Percentiles rank a stretch among this genome's conserved stretches.
phyloP scores from a whole-genome alignment of 2,329 filamentous ascomycete species.

The Ophiostoma novo-ulmi region DNA sequence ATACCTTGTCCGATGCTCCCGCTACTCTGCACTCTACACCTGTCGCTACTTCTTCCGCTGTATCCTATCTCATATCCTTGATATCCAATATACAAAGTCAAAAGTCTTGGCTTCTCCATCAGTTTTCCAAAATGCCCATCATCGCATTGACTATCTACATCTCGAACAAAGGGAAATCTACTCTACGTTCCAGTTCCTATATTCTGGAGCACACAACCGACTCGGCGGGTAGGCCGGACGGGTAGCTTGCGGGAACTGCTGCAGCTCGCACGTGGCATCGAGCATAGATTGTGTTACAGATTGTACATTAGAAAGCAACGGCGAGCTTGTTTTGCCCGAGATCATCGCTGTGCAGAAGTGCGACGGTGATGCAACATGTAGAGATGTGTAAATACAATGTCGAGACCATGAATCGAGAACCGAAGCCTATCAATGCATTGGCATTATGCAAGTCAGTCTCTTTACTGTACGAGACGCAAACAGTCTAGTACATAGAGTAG shows the following conservation, averaged over 20 bases:
- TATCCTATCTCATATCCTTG: background rate
- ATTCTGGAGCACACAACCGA: too few species aligned
- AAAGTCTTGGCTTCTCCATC: background rate
- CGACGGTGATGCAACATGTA: background rate
- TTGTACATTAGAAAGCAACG: background rate
- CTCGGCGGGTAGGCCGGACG: background rate
- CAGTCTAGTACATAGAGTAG: too few species aligned
- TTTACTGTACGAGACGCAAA: too few species aligned
- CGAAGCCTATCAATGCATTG: too few species aligned
- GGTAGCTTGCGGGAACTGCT: background rate
- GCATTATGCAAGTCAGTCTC: background rate
- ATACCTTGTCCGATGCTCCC: too few species aligned
- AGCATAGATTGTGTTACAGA: background rate
- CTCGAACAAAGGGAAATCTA: background rate
- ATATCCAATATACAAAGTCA: too few species aligned
- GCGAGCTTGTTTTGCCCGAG: background rate
- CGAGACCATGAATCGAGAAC: too few species aligned
- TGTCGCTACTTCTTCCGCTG: background rate
- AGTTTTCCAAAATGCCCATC: too few species aligned
- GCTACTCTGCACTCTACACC: too few species aligned
- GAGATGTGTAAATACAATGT: too few species aligned
- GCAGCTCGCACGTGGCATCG: background rate
- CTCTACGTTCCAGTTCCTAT: too few species aligned
- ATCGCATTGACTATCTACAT: background rate
- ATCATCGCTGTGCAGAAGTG: background rate